These are phyloP conservation scores for Tricholoma saponaceum DNA, from an alignment of 768 basidiomycete species.

Conservation along the genomic window DNA sequence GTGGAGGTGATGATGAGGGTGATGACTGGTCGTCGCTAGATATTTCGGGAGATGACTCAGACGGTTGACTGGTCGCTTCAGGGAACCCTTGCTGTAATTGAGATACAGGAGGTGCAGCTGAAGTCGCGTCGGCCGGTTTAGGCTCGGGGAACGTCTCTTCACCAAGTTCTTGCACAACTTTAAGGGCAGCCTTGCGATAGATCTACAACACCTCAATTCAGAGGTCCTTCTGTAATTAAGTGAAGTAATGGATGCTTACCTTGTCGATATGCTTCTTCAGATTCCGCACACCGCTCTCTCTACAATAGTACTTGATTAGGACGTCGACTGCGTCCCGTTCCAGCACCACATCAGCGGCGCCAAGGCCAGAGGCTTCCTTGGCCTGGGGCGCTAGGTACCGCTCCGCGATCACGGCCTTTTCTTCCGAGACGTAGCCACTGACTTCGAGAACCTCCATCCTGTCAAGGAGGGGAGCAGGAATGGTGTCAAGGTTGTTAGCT, in stretches of 20 bases:
- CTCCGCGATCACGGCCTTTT: slow-evolving; percentile 85
- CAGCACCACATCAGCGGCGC: slow-evolving; percentile 77
- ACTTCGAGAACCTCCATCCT: slow-evolving; percentile 97
- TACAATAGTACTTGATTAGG: slow-evolving; percentile 94
- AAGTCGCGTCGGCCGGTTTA: slow-evolving; percentile 12
- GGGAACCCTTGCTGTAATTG: slow-evolving; percentile 41
- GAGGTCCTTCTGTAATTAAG: not conserved
- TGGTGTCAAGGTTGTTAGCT: slow-evolving; percentile 90
- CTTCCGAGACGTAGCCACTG: slow-evolving; percentile 90
- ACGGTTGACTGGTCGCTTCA: slow-evolving; percentile 19
- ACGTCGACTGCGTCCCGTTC: slow-evolving; percentile 75
- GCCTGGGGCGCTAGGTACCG: slow-evolving; percentile 91
- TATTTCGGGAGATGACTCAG: slow-evolving; percentile 5
- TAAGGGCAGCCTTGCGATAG: slow-evolving; percentile 92
- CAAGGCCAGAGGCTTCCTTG: slow-evolving; percentile 84
- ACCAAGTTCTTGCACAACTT: slow-evolving; percentile 85
- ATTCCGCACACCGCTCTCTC: slow-evolving; percentile 95
- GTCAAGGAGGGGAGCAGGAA: slow-evolving; percentile 89
- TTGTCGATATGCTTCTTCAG: slow-evolving; percentile 99
- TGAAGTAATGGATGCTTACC: slow-evolving; percentile 38
- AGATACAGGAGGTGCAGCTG: slow-evolving; percentile 13
- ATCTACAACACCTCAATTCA: slow-evolving; percentile 49
- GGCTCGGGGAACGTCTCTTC: slow-evolving; percentile 84
- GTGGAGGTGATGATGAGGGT: slow-evolving; percentile 1
- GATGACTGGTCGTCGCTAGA: not conserved